Evolutionary conservation across 768 basidiomycete genomes (phyloP).

Genomic region (Galerina sulciceps): DNA sequence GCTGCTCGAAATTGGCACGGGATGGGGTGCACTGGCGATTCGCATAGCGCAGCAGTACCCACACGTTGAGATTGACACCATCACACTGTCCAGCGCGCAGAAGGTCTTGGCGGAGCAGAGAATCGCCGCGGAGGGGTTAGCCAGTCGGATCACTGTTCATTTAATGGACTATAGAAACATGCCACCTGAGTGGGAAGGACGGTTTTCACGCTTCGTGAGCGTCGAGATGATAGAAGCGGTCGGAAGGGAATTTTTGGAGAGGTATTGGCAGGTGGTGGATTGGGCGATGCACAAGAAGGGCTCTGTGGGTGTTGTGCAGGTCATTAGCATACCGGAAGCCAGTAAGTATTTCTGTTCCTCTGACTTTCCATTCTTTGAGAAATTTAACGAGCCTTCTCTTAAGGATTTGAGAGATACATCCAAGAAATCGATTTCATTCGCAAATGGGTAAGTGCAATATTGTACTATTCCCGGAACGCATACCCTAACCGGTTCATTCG

Average conservation of each 20-base stretch:
- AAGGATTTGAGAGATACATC: constrained; percentile 59
- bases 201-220: constrained; percentile 73
- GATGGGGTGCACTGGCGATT: constrained; percentile 78
- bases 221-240: constrained; percentile 83
- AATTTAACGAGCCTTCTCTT: not conserved
- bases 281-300: constrained; percentile 63
- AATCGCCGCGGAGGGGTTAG: constrained; percentile 53
- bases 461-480: not conserved
- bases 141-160: constrained; percentile 62
- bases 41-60: constrained; percentile 58
- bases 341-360: constrained; percentile 42
- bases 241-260: constrained; percentile 65
- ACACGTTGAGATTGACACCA: constrained; percentile 65
- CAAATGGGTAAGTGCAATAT: constrained; percentile 64
- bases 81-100: constrained; percentile 74
- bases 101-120: constrained; percentile 59
- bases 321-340: constrained; percentile 76
- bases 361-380: not conserved
- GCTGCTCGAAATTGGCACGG: constrained; percentile 73
- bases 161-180: constrained; percentile 77
- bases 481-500: not conserved
- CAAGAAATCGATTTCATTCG: constrained; percentile 74
- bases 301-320: constrained; percentile 73
- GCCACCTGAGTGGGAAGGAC: constrained; percentile 63
- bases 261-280: constrained; percentile 68